Evolutionary conservation across 805 yeast species (phyloP), one percentile per base, ranked within the genome.

Genomic region (Zygotorulaspora danielsina): DNA sequence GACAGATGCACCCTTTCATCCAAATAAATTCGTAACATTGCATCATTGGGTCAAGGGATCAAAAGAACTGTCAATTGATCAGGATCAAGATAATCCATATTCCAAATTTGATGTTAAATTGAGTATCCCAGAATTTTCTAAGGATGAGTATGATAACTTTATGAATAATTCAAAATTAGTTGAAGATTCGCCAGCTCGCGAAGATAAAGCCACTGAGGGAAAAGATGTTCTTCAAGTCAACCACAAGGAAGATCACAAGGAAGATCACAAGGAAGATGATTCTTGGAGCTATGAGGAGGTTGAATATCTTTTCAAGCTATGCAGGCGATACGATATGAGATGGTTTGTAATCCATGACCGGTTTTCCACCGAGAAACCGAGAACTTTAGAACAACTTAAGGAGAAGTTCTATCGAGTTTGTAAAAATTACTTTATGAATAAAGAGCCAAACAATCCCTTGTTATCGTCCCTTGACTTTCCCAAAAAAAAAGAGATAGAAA

Each of bases 1-100:
- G 99, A 72, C 76, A 1, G 69, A 77, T 62, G 73, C 73, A 13
- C 65, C 70, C 4, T 93, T 90, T 56, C 70, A 66, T 31, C 78
- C 78, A 46, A 64, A 65, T 4, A 71, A 79, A 0, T 80, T 76
- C 33, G 77, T 80, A 18, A 67, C 65, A 29, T 69, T 90, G 28
- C 67, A 69, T 41, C 97, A 93, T 63, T 93, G 98, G 97, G 89
- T 80, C 2, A 79, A 84, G 44, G 96, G 93, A 0, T 66, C 81
- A 2, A 72, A 69, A 34, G 79, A 72, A 53, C 49, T 44, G 10
- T 27, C 53, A 5, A 59, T 54, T 8, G 57, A 55, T n/a, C 63
- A 56, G 38, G 41, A 49, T 3, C 65, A 63, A 33, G 65, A 59
- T 11, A 77, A 80, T 54, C 65, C 73, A 32, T 93, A 83, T 65